Evolutionary conservation across 2,329 filamentous ascomycete genomes (phyloP).

Genomic region (Fusarium brachygibbosum): DNA sequence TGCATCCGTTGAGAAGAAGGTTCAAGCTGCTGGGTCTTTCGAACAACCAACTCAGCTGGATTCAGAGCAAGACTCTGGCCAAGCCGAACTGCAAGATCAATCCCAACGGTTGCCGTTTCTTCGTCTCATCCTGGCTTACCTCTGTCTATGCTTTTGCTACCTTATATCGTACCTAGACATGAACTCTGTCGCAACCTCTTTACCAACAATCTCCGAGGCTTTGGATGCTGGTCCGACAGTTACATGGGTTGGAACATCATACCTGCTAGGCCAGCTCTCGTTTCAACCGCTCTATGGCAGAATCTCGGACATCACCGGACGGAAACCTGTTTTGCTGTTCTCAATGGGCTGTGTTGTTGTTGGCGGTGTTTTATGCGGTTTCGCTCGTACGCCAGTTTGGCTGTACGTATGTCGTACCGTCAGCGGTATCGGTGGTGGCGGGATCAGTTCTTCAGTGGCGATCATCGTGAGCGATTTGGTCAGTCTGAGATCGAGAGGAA

Average conservation of each 20-base stretch:
- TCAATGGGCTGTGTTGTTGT: slow-evolving; percentile 49
- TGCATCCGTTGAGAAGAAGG: fast-evolving
- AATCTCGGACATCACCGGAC: slow-evolving; percentile 54
- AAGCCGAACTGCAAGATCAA: not conserved
- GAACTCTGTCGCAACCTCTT: slow-evolving; percentile 52
- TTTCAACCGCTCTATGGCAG: slow-evolving; percentile 56
- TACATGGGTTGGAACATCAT: slow-evolving; percentile 56
- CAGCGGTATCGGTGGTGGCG: not conserved
- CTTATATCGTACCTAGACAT: slow-evolving; percentile 54
- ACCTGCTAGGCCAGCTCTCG: slow-evolving; percentile 54
- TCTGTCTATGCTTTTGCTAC: slow-evolving; percentile 6
- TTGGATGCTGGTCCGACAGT: slow-evolving; percentile 51
- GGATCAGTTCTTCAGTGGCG: not conserved
- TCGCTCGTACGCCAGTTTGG: slow-evolving; percentile 38
- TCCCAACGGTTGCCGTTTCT: slow-evolving; percentile 5
- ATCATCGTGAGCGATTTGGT: slow-evolving; percentile 10
- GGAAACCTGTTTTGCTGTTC: slow-evolving; percentile 52
- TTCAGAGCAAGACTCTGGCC: fast-evolving
- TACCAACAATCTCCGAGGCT: slow-evolving; percentile 56
- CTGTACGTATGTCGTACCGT: not conserved
- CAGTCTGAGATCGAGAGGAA: slow-evolving; percentile 52
- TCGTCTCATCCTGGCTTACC: not conserved
- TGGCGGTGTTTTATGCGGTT: slow-evolving; percentile 52
- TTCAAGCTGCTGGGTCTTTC: fast-evolving
- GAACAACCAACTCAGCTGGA: fast-evolving